A percentile compares a stretch with the other conserved stretches of the same genome.
Conservation (phyloP, 306 rosid species). For the Sesbania bispinosa region DNA sequence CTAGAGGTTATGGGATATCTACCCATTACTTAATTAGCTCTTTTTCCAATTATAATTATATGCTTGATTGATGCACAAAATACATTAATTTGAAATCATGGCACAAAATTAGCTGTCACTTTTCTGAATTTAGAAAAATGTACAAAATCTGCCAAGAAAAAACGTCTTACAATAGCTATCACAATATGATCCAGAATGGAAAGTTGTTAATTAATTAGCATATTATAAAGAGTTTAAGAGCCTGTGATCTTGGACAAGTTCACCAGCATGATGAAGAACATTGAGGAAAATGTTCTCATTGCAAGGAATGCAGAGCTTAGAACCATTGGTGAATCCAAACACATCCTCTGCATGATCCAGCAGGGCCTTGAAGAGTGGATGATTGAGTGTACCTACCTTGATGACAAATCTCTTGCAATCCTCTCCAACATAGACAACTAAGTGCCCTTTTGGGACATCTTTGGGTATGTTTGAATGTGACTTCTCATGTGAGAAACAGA, state of each 20-base stretch:
- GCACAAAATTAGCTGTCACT: too few relatives aligned
- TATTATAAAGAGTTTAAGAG: slow-evolving; percentile 11
- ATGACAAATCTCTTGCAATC: slow-evolving; percentile 63
- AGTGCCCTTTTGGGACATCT: slow-evolving; percentile 74
- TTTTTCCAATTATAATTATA: too few relatives aligned
- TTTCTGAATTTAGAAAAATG: too few relatives aligned
- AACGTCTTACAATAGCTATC: too few relatives aligned
- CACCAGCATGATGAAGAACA: slow-evolving; percentile 37
- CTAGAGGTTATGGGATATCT: too few relatives aligned
- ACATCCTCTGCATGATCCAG: slow-evolving; percentile 63
- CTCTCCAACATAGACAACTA: slow-evolving; percentile 69
- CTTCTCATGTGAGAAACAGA: slow-evolving; percentile 5
- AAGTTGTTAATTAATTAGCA: neutral
- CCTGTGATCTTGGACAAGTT: slow-evolving; percentile 1
- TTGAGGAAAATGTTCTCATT: slow-evolving; percentile 45
- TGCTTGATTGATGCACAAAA: too few relatives aligned
- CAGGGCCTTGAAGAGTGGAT: slow-evolving; percentile 55
- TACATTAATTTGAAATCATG: too few relatives aligned
- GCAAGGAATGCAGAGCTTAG: slow-evolving; percentile 67
- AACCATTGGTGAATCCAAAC: slow-evolving; percentile 43
- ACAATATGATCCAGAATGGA: slow-evolving; percentile 4
- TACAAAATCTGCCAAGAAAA: too few relatives aligned
- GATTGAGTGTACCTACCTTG: slow-evolving; percentile 38
- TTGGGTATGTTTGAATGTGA: slow-evolving; percentile 32
- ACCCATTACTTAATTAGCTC: too few relatives aligned